Evolutionary conservation across 352 stramenopile genomes (phyloP), one percentile per base, ranked within the genome.

Genomic region (Phytopythium aichiense): DNA sequence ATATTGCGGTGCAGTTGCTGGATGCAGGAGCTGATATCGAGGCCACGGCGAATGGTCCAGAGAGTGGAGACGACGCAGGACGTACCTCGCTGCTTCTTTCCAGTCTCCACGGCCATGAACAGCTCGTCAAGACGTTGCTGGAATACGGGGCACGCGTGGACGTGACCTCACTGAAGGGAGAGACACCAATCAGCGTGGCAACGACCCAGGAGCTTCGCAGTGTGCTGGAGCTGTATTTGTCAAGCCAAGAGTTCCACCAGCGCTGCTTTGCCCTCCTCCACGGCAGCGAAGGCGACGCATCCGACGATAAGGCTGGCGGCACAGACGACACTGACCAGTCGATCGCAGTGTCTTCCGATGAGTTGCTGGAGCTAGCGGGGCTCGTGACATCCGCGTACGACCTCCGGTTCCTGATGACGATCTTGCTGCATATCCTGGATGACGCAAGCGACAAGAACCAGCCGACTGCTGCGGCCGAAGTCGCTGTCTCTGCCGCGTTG

Each of bases 371-470:
- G 28, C 56, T 80, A 3, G 22, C 71, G 23, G 58, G 61, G 1
- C 55, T 75, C 0, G 60, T 77, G 38, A 80, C 72, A 6, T 77
- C 64, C 0, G 69, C 74, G 13, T 71, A 73, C 55, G 67, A 79
- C 45, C 57, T 77, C 4, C 65, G 64, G 3, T 52, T 65, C 49
- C 56, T 77, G 15, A 61, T 74, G 28, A 70, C 58, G 12, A 56
- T 79, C 9, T 60, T 52, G 1, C 46, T 64, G 33, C 56, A 43
- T 22, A 56, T n/a, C n/a, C 13, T 59, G 20, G 53, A 59, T 7
- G 33, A 59, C 22, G n/a, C 15, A 6, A 12, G 22, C 13, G 37
- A 7, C 6, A 49, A 46, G 23, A 50, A 49, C 4, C 23, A 33
- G 7, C 33, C 53, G 6, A 59, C 35, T 35, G 23, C 53, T 7